Percentiles rank a stretch among this genome's conserved stretches.
Conservation (phyloP, 164 flowering plant species). For the Tetrastigma voinierianum region DNA sequence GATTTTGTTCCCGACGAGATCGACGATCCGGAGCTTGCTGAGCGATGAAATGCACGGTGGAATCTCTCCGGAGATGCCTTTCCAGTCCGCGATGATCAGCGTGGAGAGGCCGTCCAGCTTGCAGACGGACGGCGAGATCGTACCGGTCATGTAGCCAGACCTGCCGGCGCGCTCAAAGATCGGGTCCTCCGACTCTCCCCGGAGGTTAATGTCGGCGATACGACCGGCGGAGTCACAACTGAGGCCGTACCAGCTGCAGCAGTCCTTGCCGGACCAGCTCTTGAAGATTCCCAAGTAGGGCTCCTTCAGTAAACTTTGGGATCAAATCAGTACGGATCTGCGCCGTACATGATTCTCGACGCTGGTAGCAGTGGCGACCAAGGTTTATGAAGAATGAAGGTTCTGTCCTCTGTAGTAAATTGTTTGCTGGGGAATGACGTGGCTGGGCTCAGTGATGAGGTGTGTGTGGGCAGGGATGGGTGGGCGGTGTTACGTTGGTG, state of each 20-base stretch:
- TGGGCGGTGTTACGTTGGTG: too few relatives aligned
- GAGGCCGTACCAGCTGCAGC: conserved; percentile 63
- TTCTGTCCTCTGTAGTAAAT: too few relatives aligned
- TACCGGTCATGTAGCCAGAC: conserved; percentile 56
- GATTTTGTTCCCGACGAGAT: conserved; percentile 47
- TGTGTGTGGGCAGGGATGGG: too few relatives aligned
- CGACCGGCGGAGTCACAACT: conserved; percentile 52
- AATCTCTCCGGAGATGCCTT: conserved; percentile 51
- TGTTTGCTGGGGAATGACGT: too few relatives aligned
- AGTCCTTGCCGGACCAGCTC: conserved; percentile 49
- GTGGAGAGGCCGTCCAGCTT: conserved; percentile 39
- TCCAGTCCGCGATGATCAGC: conserved; percentile 61
- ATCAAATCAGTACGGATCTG: conserved; percentile 41
- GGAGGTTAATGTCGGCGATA: conserved; percentile 50
- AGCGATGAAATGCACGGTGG: conserved; percentile 47
- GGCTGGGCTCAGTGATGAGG: too few relatives aligned
- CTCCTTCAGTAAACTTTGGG: conserved; percentile 43
- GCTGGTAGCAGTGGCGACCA: conserved; percentile 8
- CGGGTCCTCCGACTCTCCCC: conserved; percentile 63
- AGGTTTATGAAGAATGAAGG: not conserved
- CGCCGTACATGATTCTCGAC: conserved; percentile 34
- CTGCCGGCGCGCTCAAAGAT: conserved; percentile 41
- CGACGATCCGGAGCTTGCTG: conserved; percentile 38
- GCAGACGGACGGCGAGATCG: conserved; percentile 44
- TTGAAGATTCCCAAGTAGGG: conserved; percentile 53